phyloP scores from a whole-genome alignment of 306 rosid species.

The Chamaecrista fasciculata region DNA sequence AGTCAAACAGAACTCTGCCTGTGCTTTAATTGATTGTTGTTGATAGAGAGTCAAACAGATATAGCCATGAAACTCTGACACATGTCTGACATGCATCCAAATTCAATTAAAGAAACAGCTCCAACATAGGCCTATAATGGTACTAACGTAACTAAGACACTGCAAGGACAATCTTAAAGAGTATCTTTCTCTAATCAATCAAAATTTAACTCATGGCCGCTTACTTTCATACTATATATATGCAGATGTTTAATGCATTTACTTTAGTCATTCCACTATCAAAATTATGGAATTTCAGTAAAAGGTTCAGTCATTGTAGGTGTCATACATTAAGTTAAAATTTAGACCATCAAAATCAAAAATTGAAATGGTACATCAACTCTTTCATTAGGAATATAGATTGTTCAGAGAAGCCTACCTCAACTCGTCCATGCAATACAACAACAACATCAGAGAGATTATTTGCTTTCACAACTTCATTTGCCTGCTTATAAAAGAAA shows the following conservation, averaged over 20 bases:
- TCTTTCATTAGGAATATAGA: slow-evolving; percentile 18
- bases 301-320: slow-evolving; percentile 8
- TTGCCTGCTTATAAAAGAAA: slow-evolving; percentile 63
- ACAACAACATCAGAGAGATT: slow-evolving; percentile 71
- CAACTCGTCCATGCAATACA: slow-evolving; percentile 94
- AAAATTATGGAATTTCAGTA: not conserved
- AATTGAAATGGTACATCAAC: not conserved
- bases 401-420: slow-evolving; percentile 56
- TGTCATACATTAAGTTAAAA: not conserved
- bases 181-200: too few relatives aligned
- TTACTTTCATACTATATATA: not conserved
- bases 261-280: not conserved
- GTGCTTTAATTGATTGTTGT: too few relatives aligned
- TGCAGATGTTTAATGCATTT: not conserved
- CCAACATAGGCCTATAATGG: too few relatives aligned
- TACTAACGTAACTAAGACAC: too few relatives aligned
- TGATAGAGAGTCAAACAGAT: too few relatives aligned
- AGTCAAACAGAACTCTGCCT: too few relatives aligned
- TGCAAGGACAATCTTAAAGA: too few relatives aligned
- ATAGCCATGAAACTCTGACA: too few relatives aligned
- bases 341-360: not conserved
- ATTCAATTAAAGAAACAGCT: too few relatives aligned
- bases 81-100: too few relatives aligned
- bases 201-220: too few relatives aligned
- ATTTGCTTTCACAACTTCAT: slow-evolving; percentile 92